Conservation (phyloP, 148 eudicot species). For the Polygonum maritimum region DNA sequence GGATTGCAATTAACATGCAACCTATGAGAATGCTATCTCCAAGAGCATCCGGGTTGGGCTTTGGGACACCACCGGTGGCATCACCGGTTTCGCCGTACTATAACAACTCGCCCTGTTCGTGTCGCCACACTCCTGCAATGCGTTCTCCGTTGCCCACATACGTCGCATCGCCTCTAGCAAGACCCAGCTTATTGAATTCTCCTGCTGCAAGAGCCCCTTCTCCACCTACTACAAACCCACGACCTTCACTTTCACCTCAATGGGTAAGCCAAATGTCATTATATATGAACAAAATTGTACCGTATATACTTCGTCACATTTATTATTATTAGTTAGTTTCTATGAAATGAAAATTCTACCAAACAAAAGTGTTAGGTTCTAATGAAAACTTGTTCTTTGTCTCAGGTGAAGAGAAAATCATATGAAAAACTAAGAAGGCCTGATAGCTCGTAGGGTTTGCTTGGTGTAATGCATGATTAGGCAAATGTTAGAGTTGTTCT, state of each 20-base stretch:
- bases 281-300: background rate
- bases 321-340: background rate
- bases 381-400: background rate
- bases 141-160: constrained; percentile 49
- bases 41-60: constrained; percentile 32
- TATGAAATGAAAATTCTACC: no score
- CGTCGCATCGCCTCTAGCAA: constrained; percentile 40
- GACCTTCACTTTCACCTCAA: constrained; percentile 9
- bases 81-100: constrained; percentile 44
- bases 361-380: background rate
- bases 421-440: constrained; percentile 8
- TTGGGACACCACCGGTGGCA: constrained; percentile 25
- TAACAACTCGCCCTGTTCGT: constrained; percentile 26
- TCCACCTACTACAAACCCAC: background rate
- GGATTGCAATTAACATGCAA: constrained; percentile 58
- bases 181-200: constrained; percentile 40
- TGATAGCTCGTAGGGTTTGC: background rate
- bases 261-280: background rate
- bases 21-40: constrained; percentile 34
- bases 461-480: background rate
- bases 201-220: constrained; percentile 36
- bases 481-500: background rate
- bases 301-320: background rate
- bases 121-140: constrained; percentile 24
- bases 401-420: background rate